phyloP scores from a whole-genome alignment of 768 basidiomycete species.

The Phlegmacium glaucopus region DNA sequence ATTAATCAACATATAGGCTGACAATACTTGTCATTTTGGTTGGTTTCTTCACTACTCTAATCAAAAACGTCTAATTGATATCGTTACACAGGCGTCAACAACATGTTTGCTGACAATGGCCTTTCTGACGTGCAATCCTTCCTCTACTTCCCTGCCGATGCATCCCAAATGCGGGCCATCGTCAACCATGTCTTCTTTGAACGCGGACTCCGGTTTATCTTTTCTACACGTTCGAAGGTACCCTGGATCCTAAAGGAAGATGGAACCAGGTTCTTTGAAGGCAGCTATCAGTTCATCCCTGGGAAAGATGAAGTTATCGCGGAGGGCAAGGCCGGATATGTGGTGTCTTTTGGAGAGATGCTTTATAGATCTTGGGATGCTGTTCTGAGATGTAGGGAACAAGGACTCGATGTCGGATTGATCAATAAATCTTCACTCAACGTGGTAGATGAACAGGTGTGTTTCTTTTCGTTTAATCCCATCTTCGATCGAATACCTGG shows the following conservation, averaged over 20 bases:
- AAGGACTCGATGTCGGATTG: conserved; percentile 77
- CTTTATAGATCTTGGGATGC: conserved; percentile 82
- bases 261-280: conserved; percentile 64
- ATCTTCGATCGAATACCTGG: not conserved
- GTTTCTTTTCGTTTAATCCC: conserved; percentile 4
- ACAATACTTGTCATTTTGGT: conserved; percentile 49
- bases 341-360: conserved; percentile 87
- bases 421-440: conserved; percentile 87
- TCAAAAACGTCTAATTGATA: conserved; percentile 28
- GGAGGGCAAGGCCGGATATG: conserved; percentile 77
- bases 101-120: conserved; percentile 86
- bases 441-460: conserved; percentile 75
- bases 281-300: conserved; percentile 73
- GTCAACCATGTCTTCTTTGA: conserved; percentile 81
- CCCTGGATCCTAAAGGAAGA: conserved; percentile 82
- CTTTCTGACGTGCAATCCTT: conserved; percentile 74
- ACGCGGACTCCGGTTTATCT: conserved; percentile 78
- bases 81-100: conserved; percentile 72
- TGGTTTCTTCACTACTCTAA: not conserved
- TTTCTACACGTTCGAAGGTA: conserved; percentile 87
- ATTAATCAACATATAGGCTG: conserved; percentile 28
- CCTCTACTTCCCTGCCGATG: conserved; percentile 88
- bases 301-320: conserved; percentile 82
- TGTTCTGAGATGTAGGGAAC: conserved; percentile 65
- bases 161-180: conserved; percentile 75